A percentile compares a stretch with the other conserved stretches of the same genome.
Conservation (phyloP, 495 filamentous ascomycete species). For the Tuber magnatum region DNA sequence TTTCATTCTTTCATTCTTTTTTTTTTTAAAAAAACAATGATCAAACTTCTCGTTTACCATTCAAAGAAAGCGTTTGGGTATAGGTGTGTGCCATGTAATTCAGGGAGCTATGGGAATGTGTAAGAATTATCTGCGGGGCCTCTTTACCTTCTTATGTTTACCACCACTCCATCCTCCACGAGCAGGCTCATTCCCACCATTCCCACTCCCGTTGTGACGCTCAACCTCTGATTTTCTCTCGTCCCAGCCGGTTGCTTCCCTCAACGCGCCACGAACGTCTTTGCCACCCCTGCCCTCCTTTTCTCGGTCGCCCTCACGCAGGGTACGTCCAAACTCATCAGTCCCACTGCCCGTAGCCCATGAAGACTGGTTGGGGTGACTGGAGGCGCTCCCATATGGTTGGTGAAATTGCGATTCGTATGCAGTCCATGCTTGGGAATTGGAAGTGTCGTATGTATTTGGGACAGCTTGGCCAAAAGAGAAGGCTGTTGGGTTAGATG, state of each 20-base stretch:
- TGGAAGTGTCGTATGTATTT: conserved; percentile 23
- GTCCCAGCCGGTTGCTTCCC: conserved; percentile 34
- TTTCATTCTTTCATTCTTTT: too few relatives aligned
- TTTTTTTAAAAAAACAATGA: neutral
- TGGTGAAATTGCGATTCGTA: conserved; percentile 32
- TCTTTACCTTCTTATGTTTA: conserved; percentile 38
- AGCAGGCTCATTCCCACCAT: neutral
- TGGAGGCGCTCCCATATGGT: conserved; percentile 25
- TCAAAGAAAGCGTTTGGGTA: conserved; percentile 5
- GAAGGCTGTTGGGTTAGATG: conserved; percentile 19
- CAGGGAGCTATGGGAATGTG: conserved; percentile 13
- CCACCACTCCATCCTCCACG: conserved; percentile 32
- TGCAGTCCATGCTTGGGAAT: conserved; percentile 22
- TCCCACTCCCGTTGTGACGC: conserved; percentile 18
- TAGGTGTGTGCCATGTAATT: conserved; percentile 13
- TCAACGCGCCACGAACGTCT: conserved; percentile 32
- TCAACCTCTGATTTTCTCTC: conserved; percentile 28
- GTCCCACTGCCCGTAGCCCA: conserved; percentile 29
- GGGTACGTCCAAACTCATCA: conserved; percentile 32
- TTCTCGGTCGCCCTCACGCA: conserved; percentile 36
- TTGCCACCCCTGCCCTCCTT: conserved; percentile 36
- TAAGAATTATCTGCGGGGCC: conserved; percentile 22
- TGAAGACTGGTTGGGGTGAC: conserved; percentile 28
- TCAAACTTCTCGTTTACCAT: conserved; percentile 3
- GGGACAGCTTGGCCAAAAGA: conserved; percentile 22